phyloP scores from a whole-genome alignment of 441 rosid genomes.

The Flueggea neowawraea region DNA sequence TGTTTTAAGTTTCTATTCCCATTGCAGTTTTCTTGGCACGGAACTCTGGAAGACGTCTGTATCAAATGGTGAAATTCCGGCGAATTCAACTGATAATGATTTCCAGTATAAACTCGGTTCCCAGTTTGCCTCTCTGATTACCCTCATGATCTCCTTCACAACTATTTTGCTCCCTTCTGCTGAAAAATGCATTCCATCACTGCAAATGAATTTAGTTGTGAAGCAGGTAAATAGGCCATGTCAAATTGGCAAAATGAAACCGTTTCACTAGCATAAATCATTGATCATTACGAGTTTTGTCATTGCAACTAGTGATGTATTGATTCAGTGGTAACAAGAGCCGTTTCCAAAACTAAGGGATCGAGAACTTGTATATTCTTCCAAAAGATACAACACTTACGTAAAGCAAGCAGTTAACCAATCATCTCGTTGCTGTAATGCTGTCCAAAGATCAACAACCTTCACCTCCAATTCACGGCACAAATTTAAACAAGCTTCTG shows the following conservation, averaged over 20 bases:
- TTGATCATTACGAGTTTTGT: no score
- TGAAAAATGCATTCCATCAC: constrained; percentile 69
- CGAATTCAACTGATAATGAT: no score
- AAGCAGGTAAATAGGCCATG: neutral
- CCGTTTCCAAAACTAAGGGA: no score
- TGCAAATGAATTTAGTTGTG: constrained; percentile 8
- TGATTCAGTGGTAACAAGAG: no score
- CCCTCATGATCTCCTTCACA: constrained; percentile 50
- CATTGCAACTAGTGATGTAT: no score
- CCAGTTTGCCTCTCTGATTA: constrained; percentile 56
- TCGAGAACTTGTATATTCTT: no score
- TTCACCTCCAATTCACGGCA: constrained; percentile 48
- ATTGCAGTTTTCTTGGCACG: neutral
- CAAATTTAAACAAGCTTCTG: constrained; percentile 58
- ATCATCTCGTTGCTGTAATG: constrained; percentile 47
- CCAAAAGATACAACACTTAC: constrained; percentile 31
- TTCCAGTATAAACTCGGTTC: constrained; percentile 57
- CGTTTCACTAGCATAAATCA: no score
- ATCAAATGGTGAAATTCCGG: constrained; percentile 20
- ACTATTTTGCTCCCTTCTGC: constrained; percentile 54
- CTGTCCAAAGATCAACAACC: constrained; percentile 59
- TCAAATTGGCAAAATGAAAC: no score
- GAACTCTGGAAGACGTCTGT: neutral
- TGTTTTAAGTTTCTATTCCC: no score
- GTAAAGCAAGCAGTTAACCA: constrained; percentile 56